Evolutionary conservation across 164 flowering plant species (phyloP), one percentile per base, ranked within the genome.

Genomic region (Tinospora cordifolia): DNA sequence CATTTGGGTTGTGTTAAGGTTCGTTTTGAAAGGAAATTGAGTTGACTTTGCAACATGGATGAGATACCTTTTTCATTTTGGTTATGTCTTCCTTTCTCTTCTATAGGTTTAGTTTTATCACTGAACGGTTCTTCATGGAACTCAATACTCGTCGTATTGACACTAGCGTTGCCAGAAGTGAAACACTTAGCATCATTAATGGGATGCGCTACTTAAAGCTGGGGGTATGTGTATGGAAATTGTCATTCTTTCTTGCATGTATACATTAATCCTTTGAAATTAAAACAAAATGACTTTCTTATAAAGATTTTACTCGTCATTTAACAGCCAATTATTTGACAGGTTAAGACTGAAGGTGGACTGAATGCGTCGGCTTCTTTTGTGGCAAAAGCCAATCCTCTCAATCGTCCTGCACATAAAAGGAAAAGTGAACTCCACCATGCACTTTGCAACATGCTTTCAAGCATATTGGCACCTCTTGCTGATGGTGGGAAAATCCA

Each of bases 121-220:
- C 98, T 13, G 99, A 95, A 79, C 98, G 99, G 49, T 95, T 95
- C 71, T 95, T 92, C 82, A 90, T 90, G 96, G 98, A 95, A 79
- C 88, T 92, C 72, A 89, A 88, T 81, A 81, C 90, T 71, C 94
- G 98, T 54, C 88, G 97, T 19, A 86, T 90, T 69, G 99, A 95
- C 71, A 88, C 86, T 59, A 88, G 83, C 81, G 84, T 73, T 75
- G 93, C 96, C 30, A 78, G 99, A 75, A 90, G 96, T 84, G 98
- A 95, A 79, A 92, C 99, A 71, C 92, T 95, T 17, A 92, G 94
- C 76, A 95, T 95, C 77, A 95, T 95, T 67, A 90, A 91, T 81
- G 99, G 99, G 72, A 90, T 95, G 99, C 96, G 99, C 75, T 95
- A 92, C 87, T 84, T 95, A 73, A 95, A 92, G 76, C 90, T 95